Base-by-base conservation (phyloP, 2,329 filamentous ascomycete genomes). In the Claviceps humidiphila region DNA sequence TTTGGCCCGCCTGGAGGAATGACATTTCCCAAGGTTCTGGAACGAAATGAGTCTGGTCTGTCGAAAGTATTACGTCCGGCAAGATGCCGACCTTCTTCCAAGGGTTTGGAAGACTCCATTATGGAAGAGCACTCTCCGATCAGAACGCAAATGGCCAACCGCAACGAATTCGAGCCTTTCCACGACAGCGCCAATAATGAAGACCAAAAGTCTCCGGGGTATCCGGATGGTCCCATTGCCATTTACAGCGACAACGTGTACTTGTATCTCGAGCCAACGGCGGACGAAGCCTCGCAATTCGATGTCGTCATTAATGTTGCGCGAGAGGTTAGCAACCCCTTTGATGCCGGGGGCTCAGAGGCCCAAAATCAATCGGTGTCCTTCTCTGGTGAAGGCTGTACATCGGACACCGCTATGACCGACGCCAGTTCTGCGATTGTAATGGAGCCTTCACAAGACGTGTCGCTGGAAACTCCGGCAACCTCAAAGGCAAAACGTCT, bases 221-320 rank as follows among this genome's bases (percentile, higher is more conserved):
- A 94, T 62, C 87, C 87, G 0, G 79, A 89, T 58, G 87, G 87
- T 0, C 88, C 87, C 0, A 84, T 91, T 51, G 82, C 85, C 58
- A 90, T 94, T 49, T 90, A 91, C 58, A 82, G 81, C 51, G 83
- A 87, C 53, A 79, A 84, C 45, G 81, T 94, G 7, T 89, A 82
- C 62, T 74, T 93, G 0, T 94, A 90, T 61, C 73, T 87, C 42
- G 87, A 94, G 63, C 87, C 87, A 0, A 87, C 84, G 1, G 82
- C 82, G 0, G 83, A 89, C 42, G 85, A 90, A 63, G 87, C 87
- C 2, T 75, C 83, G 11, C 75, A 78, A 38, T 94, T 90, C 58
- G 88, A 93, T 59, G 84, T 91, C 2, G 81, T 94, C 17, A 82
- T 93, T 62, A 94, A 94, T 57, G 87, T 91, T 6, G 87, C 87